Percentiles rank a stretch among this genome's conserved stretches.
phyloP scores from a whole-genome alignment of 495 filamentous ascomycete species.

The Daldinia concentrica region DNA sequence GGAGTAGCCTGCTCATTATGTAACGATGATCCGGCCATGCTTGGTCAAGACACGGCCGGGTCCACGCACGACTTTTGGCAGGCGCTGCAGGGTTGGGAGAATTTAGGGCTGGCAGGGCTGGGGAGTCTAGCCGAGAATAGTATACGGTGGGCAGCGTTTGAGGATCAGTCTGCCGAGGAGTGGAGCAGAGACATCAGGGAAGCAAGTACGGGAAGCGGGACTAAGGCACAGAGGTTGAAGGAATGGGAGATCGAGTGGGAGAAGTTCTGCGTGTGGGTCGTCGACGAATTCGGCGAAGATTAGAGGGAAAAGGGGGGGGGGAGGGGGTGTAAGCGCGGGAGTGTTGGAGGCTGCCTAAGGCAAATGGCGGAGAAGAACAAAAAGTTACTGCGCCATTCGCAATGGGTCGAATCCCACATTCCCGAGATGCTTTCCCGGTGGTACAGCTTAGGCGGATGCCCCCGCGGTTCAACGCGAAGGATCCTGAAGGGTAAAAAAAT shows the following conservation, averaged over 20 bases:
- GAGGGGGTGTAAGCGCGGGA: slow-evolving; percentile 22
- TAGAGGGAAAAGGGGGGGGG: slow-evolving; percentile 17
- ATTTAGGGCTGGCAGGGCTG: slow-evolving; percentile 81
- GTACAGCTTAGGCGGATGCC: not conserved
- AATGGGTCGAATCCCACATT: slow-evolving; percentile 16
- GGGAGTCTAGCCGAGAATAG: slow-evolving; percentile 92
- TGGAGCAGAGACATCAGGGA: slow-evolving; percentile 77
- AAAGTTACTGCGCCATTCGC: slow-evolving; percentile 5
- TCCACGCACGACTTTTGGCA: slow-evolving; percentile 94
- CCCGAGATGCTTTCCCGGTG: slow-evolving; percentile 20
- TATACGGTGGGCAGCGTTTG: slow-evolving; percentile 87
- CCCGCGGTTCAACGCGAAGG: slow-evolving; percentile 30
- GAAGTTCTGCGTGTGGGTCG: slow-evolving; percentile 89
- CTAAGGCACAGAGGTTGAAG: slow-evolving; percentile 75
- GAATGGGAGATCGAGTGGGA: slow-evolving; percentile 87
- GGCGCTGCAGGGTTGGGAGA: slow-evolving; percentile 84
- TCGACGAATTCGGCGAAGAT: slow-evolving; percentile 77
- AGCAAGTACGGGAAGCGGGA: slow-evolving; percentile 75
- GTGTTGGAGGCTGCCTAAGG: slow-evolving; percentile 22
- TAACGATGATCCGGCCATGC: slow-evolving; percentile 87
- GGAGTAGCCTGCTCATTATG: slow-evolving; percentile 80
- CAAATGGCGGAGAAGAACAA: slow-evolving; percentile 7
- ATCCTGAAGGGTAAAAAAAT: slow-evolving; percentile 14
- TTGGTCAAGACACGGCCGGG: slow-evolving; percentile 78
- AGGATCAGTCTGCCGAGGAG: slow-evolving; percentile 73